Evolutionary conservation across 495 filamentous ascomycete species (phyloP).

Genomic region (Talaromyces ruber): DNA sequence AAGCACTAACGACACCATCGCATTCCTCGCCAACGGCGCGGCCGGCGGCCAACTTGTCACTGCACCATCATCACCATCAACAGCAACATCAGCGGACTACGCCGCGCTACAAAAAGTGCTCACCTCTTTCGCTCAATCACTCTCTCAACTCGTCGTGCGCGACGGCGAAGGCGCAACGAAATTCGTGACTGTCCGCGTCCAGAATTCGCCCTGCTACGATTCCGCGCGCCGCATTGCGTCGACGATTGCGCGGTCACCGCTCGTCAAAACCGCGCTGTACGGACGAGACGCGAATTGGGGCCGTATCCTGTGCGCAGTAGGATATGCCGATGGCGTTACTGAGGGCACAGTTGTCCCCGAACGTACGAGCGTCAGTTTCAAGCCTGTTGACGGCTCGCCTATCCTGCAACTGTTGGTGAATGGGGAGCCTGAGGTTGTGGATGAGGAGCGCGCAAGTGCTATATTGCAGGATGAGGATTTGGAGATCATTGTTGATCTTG

Average conservation of each 20-base stretch:
- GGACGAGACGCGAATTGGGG: slow-evolving; percentile 98
- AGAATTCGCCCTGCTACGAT: slow-evolving; percentile 56
- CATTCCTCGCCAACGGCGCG: slow-evolving; percentile 88
- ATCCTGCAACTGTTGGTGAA: slow-evolving; percentile 79
- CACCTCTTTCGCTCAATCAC: slow-evolving; percentile 67
- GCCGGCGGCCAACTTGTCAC: slow-evolving; percentile 64
- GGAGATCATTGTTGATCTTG: slow-evolving; percentile 66
- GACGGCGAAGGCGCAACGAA: slow-evolving; percentile 98
- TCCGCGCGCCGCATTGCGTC: slow-evolving; percentile 65
- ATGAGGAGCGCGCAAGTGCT: slow-evolving; percentile 75
- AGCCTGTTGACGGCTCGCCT: slow-evolving; percentile 73
- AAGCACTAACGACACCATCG: slow-evolving; percentile 93
- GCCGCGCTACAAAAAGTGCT: slow-evolving; percentile 57
- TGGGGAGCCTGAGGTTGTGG: slow-evolving; percentile 88
- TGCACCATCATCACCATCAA: slow-evolving; percentile 22
- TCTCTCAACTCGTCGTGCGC: slow-evolving; percentile 87
- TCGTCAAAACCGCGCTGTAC: slow-evolving; percentile 96
- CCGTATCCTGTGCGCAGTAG: slow-evolving; percentile 89
- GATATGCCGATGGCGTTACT: slow-evolving; percentile 67
- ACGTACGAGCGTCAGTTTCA: slow-evolving; percentile 84
- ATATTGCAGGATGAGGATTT: slow-evolving; percentile 84
- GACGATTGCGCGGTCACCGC: slow-evolving; percentile 84
- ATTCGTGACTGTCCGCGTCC: slow-evolving; percentile 89
- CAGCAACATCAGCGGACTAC: slow-evolving; percentile 49
- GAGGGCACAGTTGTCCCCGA: slow-evolving; percentile 64